Percentiles rank a stretch among this genome's conserved stretches.
Conservation (phyloP, 1,284 basidiomycete species). For the Cyathus olla region DNA sequence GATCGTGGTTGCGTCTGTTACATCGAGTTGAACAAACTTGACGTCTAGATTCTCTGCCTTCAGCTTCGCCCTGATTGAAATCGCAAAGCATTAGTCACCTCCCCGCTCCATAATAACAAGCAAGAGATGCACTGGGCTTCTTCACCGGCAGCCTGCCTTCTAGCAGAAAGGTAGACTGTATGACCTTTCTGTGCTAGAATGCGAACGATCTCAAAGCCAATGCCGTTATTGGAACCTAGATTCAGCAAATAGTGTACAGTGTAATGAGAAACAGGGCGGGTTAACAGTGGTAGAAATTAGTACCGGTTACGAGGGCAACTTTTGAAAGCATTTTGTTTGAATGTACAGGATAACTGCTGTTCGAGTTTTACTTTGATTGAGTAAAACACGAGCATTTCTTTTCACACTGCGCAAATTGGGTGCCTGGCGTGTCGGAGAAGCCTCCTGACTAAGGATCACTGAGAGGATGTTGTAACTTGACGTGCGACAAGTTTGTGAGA, state of each 20-base stretch:
- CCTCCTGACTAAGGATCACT: too few relatives aligned
- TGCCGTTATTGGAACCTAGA: constrained; percentile 37
- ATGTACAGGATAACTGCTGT: too few relatives aligned
- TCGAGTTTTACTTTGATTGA: too few relatives aligned
- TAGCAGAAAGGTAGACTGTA: constrained; percentile 39
- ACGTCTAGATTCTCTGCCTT: constrained; percentile 23
- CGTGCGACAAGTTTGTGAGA: too few relatives aligned
- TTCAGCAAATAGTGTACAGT: neutral
- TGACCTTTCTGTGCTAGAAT: constrained; percentile 38
- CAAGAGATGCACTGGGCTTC: constrained; percentile 34
- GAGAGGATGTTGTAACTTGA: too few relatives aligned
- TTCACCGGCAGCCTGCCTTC: constrained; percentile 31
- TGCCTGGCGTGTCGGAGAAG: too few relatives aligned
- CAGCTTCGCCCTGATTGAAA: neutral
- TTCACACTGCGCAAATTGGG: too few relatives aligned
- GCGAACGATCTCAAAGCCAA: constrained; percentile 43
- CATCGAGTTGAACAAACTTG: constrained; percentile 45
- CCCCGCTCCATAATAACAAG: neutral
- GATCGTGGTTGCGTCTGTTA: constrained; percentile 39
- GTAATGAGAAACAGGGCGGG: neutral
- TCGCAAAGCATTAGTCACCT: neutral
- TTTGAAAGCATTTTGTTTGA: constrained; percentile 16
- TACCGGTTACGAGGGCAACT: constrained; percentile 32
- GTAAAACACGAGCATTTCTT: too few relatives aligned
- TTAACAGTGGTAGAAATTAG: neutral